phyloP scores from a whole-genome alignment of 306 rosid species.

The Citrullus amarus region DNA sequence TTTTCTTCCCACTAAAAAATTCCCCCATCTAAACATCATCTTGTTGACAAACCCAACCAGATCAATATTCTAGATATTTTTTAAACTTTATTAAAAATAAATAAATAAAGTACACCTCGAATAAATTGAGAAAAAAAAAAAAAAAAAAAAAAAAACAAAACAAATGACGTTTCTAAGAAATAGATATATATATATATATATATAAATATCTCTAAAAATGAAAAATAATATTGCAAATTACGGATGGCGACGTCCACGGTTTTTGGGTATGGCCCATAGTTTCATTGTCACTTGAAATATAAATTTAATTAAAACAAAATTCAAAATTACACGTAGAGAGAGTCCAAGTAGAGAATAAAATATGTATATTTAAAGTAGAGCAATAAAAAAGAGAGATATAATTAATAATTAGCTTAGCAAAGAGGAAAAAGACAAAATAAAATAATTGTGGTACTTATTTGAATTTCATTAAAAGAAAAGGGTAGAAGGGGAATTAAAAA shows the following conservation, averaged over 20 bases:
- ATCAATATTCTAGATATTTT: neutral
- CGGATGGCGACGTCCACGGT: constrained; percentile 29
- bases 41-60: neutral
- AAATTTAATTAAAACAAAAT: neutral
- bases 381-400: neutral
- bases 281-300: neutral
- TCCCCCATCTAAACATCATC: neutral
- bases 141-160: too few relatives aligned
- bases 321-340: neutral
- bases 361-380: neutral
- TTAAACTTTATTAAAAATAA: too few relatives aligned
- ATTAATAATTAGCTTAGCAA: neutral
- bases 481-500: neutral
- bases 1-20: neutral
- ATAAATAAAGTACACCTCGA: too few relatives aligned
- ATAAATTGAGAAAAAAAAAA: too few relatives aligned
- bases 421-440: neutral
- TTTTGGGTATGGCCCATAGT: constrained; percentile 16
- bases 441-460: neutral
- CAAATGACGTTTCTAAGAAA: neutral
- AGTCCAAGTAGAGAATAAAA: neutral
- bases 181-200: too few relatives aligned
- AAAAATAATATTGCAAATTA: neutral
- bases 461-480: neutral
- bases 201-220: too few relatives aligned